Evolutionary conservation across 1,284 basidiomycete genomes (phyloP).

Genomic region (Phellopilus nigrolimitatus): DNA sequence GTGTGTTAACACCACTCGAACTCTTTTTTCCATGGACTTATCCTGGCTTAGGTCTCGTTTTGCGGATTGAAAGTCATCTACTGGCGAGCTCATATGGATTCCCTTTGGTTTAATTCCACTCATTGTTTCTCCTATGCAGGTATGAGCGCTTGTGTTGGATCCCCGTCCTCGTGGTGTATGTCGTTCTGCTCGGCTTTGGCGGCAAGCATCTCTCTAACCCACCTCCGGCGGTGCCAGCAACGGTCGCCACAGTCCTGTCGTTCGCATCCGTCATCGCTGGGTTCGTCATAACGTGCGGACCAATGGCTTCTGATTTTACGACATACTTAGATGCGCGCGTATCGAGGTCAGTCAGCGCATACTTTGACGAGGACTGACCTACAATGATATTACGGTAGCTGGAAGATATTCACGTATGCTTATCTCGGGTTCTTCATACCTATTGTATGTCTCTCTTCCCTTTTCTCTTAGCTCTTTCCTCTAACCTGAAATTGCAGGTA

Average conservation of each 20-base stretch:
- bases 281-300: conserved; percentile 65
- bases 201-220: conserved; percentile 56
- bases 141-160: conserved; percentile 77
- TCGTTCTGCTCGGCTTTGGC: conserved; percentile 71
- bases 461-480: neutral
- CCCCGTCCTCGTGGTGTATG: conserved; percentile 72
- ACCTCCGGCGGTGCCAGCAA: conserved; percentile 43
- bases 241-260: conserved; percentile 47
- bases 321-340: conserved; percentile 57
- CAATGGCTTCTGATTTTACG: conserved; percentile 70
- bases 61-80: conserved; percentile 73
- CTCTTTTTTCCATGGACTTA: conserved; percentile 3
- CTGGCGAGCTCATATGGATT: conserved; percentile 37
- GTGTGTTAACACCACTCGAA: conserved; percentile 36
- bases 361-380: conserved; percentile 9
- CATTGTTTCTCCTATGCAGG: conserved; percentile 30
- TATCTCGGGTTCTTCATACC: conserved; percentile 74
- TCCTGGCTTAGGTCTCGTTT: conserved; percentile 60
- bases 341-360: conserved; percentile 41
- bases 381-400: conserved; percentile 34
- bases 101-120: neutral
- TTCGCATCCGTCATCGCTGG: conserved; percentile 71
- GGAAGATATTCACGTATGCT: conserved; percentile 67
- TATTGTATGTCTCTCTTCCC: conserved; percentile 39
- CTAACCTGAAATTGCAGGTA: conserved; percentile 32